Evolutionary conservation across 257 asterid genomes (phyloP), one percentile per base, ranked within the genome.

Genomic region (Coffea canephora): DNA sequence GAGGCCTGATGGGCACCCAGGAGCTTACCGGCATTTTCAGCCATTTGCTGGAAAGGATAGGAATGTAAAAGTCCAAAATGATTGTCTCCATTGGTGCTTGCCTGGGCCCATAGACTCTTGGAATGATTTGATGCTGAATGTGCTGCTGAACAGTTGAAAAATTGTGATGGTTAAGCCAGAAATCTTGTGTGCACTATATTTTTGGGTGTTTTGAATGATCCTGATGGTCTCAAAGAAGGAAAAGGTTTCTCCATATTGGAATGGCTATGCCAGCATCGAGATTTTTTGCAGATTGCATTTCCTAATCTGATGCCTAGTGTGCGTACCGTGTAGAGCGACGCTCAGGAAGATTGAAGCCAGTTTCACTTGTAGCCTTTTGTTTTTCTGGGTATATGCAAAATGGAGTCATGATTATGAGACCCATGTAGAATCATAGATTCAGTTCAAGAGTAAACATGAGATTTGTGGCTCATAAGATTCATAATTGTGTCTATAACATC

Each of bases 41-140:
- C 98, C 99, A 0, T 92, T 88, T 45, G 88, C 83, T 0, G 88
- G 87, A 68, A 88, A 86, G 73, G 91, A 82, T 72, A 76, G 73
- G 82, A 48, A 87, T 71, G 89, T 79, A 16, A 78, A 86, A 78
- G 79, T 91, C 48, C 98, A 94, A 81, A 94, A 94, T 85, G 99
- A 96, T 75, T 96, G 99, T 83, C 75, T 96, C 65, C 99, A 96
- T 34, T 94, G 99, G 99, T 96, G 99, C 75, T 85, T 96, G 85
- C 99, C 99, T 0, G 98, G 99, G 10, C 98, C 99, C 1, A 92
- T 96, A 73, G 99, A 96, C 57, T 88, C 95, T 65, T 96, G 99
- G 99, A 94, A 92, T 86, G 98, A 94, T 70, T 73, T 96, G 85
- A 84, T 96, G 83, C 80, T 88, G 91, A 88, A 88, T 85, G 86